Evolutionary conservation across 345 rosid species (phyloP), one percentile per base, ranked within the genome.

Genomic region (Arabidopsis arenosa): DNA sequence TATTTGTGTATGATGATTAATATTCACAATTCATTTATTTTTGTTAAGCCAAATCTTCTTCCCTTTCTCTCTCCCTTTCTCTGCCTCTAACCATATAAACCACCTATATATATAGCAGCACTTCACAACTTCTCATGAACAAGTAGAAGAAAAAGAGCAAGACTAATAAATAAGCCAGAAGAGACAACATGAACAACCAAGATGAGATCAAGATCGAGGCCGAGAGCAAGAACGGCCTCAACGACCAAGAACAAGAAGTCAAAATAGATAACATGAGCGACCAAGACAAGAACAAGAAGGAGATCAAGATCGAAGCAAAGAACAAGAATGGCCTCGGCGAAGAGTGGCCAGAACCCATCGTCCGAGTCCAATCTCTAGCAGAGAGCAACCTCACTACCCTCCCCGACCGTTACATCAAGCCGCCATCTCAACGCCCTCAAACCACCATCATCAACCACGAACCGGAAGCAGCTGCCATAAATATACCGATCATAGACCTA

Each of bases 271-370:
- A 15, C 17, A 65, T 47, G 43, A 56, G 72, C 1, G 58, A 66
- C 28, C 40, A 69, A 15, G 57, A 53, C 33, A 49, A 39, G 41
- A 68, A 44, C 54, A 44, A 17, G 54, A 18, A 17, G 12, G 26
- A 7, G 5, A 7, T 49, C 26, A 51, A 33, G 63, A 40, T 60
- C 51, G 36, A 62, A 60, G 47, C 48, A 23, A 66, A 28, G 10
- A 75, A 51, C 67, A 61, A 23, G 64, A 44, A 52, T 9, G 35
- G 70, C 30, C 63, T 69, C 26, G 58, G 58, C 1, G 52, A 66
- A 78, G 90, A 85, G n/a, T 95, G 99, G 99, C 99, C 99, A 4
- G 99, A 95, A 70, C 99, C 97, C 2, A 78, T 92, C 13, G 84
- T 92, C 65, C 92, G 99, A 3, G 99, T 95, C 76, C 99, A 92